Base-by-base conservation (phyloP, 495 filamentous ascomycete genomes). In the Rusavskia elegans region DNA sequence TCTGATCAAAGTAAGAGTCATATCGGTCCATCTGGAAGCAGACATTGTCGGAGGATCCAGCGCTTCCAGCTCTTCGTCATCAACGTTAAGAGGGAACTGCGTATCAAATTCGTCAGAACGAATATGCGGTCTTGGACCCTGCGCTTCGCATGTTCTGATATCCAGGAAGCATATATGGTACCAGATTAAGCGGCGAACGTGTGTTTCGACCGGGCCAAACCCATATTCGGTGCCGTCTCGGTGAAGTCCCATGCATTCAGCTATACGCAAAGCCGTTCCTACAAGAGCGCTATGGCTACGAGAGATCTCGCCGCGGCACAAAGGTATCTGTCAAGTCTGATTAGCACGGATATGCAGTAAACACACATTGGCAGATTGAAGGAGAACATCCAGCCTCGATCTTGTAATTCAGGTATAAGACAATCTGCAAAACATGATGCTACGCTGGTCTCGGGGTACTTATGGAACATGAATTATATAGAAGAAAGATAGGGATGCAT, bases 241-340 rank as follows among this genome's bases (percentile, higher is more conserved):
- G 60, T 87, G 80, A n/a, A 86, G 64, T 6, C 83, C 80, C 80
- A 85, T 84, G 58, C 82, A 84, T 65, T 85, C 81, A 29, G 82
- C 83, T 63, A 86, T 76, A 32, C 83, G 68, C 20, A 85, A 79
- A 10, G 81, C 81, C 19, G 82, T 76, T 20, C 80, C 82, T 4
- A 82, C 74, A 2, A 88, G 70, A 19, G 82, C 81, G 8, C 79
- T 82, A 59, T 87, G 84, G 5, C 80, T 77, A 51, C 84, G 68
- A 4, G 83, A 85, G 19, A 88, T 71, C 61, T 85, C 78, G 13
- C 68, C 71, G 32, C 84, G 74, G 53, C 83, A 85, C 16, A 85
- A 66, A 0, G 83, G 82, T 35, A 86, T 79, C 80, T 84, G 32
- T 19, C 41, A 51, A 30, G 27, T 23, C 25, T 23, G 5, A 21